Evolutionary conservation across 1,284 basidiomycete genomes (phyloP).

Genomic region (Apiotrichum porosum): DNA sequence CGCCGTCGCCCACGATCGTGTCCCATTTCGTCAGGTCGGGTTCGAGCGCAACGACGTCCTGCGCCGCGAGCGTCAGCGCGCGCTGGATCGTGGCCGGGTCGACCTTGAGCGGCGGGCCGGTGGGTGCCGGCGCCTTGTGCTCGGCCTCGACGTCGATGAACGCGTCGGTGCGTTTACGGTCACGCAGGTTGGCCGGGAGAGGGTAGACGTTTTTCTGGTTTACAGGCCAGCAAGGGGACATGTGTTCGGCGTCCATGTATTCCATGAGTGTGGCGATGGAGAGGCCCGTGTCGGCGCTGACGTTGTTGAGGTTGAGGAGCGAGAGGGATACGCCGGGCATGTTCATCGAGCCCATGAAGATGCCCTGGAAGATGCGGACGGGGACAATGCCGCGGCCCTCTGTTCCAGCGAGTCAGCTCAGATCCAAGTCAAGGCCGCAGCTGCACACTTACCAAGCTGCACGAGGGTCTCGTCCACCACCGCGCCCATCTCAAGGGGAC

Average conservation of each 20-base stretch:
- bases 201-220: slow-evolving; percentile 36
- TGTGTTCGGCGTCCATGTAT: slow-evolving; percentile 51
- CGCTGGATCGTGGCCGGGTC: too few species aligned
- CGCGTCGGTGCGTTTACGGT: too few species aligned
- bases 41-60: too few species aligned
- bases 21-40: too few species aligned
- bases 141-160: too few species aligned
- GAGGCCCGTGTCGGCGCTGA: slow-evolving; percentile 28
- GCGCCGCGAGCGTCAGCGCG: too few species aligned
- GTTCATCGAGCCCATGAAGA: slow-evolving; percentile 53
- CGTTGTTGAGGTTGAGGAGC: slow-evolving; percentile 50
- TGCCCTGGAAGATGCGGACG: slow-evolving; percentile 46
- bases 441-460: too few species aligned
- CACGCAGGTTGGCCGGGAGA: too few species aligned
- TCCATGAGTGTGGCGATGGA: slow-evolving; percentile 39
- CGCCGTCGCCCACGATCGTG: slow-evolving; percentile 45
- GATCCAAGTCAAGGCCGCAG: too few species aligned
- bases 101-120: too few species aligned
- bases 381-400: slow-evolving; percentile 41
- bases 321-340: slow-evolving; percentile 52
- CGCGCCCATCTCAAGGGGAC: slow-evolving; percentile 50
- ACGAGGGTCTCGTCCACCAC: slow-evolving; percentile 48
- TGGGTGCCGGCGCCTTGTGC: too few species aligned
- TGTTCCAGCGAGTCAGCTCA: too few species aligned
- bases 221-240: slow-evolving; percentile 48